Evolutionary conservation across 345 rosid species (phyloP).

Genomic region (Eutrema heterophyllum): DNA sequence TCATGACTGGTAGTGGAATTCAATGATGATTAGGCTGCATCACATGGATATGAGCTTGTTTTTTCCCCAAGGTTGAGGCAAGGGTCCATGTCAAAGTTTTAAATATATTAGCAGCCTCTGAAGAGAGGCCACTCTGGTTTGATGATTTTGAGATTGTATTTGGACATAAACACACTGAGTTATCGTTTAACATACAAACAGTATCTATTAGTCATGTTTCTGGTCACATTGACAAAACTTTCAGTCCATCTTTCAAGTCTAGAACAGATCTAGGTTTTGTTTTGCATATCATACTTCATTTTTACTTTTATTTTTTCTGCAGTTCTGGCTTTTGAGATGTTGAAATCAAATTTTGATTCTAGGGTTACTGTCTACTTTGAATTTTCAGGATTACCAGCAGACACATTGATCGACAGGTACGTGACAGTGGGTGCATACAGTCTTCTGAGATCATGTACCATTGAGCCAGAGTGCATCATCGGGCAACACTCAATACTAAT

Average conservation of each 20-base stretch:
- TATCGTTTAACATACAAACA: background rate
- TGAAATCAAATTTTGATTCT: background rate
- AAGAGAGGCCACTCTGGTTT: background rate
- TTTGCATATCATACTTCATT: background rate
- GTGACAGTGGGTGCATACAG: slow-evolving; percentile 88
- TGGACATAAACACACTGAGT: background rate
- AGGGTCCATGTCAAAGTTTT: background rate
- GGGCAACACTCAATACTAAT: slow-evolving; percentile 96
- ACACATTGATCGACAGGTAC: slow-evolving; percentile 75
- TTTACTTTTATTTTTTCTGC: background rate
- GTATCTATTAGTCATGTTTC: background rate
- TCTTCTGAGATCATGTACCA: slow-evolving; percentile 85
- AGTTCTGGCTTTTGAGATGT: background rate
- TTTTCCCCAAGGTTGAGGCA: background rate
- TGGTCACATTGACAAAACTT: background rate
- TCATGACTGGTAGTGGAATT: background rate
- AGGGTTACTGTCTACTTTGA: background rate
- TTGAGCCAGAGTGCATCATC: slow-evolving; percentile 96
- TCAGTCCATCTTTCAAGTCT: background rate
- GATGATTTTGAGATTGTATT: background rate
- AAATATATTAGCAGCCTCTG: background rate
- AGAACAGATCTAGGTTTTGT: background rate
- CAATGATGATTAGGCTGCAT: background rate
- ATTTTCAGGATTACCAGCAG: slow-evolving; percentile 83
- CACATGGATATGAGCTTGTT: background rate